Evolutionary conservation across 139 green algal species (phyloP).

Genomic region (Trebouxia sp.): DNA sequence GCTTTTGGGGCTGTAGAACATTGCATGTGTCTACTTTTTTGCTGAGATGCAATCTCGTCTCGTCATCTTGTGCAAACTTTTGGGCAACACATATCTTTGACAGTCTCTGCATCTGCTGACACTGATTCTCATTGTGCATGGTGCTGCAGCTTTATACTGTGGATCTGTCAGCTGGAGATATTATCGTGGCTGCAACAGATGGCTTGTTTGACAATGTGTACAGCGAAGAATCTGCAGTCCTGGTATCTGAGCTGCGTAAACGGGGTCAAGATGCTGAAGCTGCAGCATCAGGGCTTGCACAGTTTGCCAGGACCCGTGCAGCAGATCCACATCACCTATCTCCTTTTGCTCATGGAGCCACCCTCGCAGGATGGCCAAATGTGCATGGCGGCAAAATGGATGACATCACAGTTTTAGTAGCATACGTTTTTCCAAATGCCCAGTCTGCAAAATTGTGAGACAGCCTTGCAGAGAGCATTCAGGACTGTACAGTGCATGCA

Average conservation of each 20-base stretch:
- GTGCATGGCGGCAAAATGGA: conserved; percentile 80
- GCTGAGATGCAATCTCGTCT: too few species aligned
- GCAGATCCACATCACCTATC: conserved; percentile 70
- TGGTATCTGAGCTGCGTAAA: conserved; percentile 46
- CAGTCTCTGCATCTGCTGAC: background rate
- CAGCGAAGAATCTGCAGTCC: conserved; percentile 73
- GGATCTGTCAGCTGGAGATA: conserved; percentile 78
- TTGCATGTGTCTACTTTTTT: too few species aligned
- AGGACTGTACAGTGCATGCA: background rate
- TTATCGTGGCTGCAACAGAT: conserved; percentile 91
- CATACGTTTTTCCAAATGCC: conserved; percentile 26
- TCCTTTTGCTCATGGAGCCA: conserved; percentile 80
- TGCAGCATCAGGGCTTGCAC: conserved; percentile 52
- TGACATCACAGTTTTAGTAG: conserved; percentile 88
- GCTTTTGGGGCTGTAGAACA: too few species aligned
- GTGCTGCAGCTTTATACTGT: conserved; percentile 54
- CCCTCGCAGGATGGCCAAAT: conserved; percentile 44
- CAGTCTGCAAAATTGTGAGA: background rate
- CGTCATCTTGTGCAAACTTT: too few species aligned
- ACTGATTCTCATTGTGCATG: background rate
- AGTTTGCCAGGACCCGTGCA: conserved; percentile 51
- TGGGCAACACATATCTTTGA: background rate
- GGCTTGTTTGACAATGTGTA: conserved; percentile 99
- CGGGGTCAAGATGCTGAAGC: conserved; percentile 44
- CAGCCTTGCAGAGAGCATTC: too few species aligned